phyloP scores from a whole-genome alignment of 2,329 filamentous ascomycete species.

The Fusarium goolgardi region DNA sequence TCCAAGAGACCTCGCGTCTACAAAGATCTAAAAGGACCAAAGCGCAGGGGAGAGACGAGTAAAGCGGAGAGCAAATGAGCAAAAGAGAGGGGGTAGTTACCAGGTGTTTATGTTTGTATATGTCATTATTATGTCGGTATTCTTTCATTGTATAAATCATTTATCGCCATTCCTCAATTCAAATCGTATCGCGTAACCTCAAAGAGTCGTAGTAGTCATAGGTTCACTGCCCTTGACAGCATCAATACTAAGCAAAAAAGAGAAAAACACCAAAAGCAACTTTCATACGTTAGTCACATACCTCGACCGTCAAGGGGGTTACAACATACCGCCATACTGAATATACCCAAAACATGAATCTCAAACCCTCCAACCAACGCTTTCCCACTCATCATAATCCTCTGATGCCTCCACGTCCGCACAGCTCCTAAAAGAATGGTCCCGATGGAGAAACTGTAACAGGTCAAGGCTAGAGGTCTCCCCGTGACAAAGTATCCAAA shows the following conservation, averaged over 20 bases:
- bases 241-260: conserved; percentile 42
- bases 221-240: conserved; percentile 20
- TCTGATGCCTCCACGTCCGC: conserved; percentile 50
- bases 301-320: background rate
- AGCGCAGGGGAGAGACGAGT: accelerated
- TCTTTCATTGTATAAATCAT: background rate
- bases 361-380: conserved; percentile 51
- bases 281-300: conserved; percentile 19
- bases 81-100: background rate
- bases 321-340: conserved; percentile 33
- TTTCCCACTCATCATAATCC: conserved; percentile 47
- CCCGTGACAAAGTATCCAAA: conserved; percentile 72
- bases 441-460: conserved; percentile 55
- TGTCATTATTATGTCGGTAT: background rate
- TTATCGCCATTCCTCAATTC: background rate
- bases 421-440: conserved; percentile 49
- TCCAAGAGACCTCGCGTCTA: background rate
- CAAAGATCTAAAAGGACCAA: background rate
- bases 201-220: background rate
- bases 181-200: background rate
- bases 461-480: conserved; percentile 64
- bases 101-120: background rate
- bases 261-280: conserved; percentile 43
- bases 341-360: conserved; percentile 42
- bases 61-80: background rate